Base-by-base conservation (phyloP, 495 filamentous ascomycete species). In the Aspergillus incahuasiensis region DNA sequence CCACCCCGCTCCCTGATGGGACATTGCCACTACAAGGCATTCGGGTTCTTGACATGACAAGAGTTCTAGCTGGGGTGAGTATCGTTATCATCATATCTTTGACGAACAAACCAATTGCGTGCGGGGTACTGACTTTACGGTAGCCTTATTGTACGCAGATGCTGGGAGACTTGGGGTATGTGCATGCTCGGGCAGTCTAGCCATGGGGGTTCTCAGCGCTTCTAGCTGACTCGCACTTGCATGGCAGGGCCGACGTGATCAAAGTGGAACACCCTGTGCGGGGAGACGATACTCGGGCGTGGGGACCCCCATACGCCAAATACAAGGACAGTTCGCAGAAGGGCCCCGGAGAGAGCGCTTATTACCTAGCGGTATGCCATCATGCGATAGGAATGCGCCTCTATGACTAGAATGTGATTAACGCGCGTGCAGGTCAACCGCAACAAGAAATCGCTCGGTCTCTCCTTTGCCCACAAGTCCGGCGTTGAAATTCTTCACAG, bases 111-210 rank as follows among this genome's bases (percentile, higher is more conserved):
- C 24, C n/a, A 32, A 47, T 39, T 46, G 8, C 9, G 40, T 45
- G 19, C 45, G 45, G 55, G 51, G 57, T 49, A 24, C 61, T 65
- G 49, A 68, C 62, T 46, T 13, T 9, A n/a, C 20, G 16, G 24
- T 63, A 98, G 94, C 94, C 94, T 59, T 97, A 97, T 67, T 95
- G 91, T 63, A 97, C 94, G 47, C 94, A 98, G 69, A 97, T 98
- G 35, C 78, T 98, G 9, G 94, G 94, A 59, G 94, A 98, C 69
- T 77, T 98, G 62, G 94, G 94, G 94, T 96, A 86, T 61, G 75
- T 68, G 48, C 13, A 1, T 28, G 8, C 30, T 45, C 48, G 20
- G 13, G 21, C 43, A 42, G 35, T 25, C 30, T 3, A 16, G 38
- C n/a, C 38, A 9, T 35, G 41, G 15, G 1, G 20, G 3, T 28